Base-by-base conservation (phyloP, 768 basidiomycete genomes). In the Boletus rubroflammeus region DNA sequence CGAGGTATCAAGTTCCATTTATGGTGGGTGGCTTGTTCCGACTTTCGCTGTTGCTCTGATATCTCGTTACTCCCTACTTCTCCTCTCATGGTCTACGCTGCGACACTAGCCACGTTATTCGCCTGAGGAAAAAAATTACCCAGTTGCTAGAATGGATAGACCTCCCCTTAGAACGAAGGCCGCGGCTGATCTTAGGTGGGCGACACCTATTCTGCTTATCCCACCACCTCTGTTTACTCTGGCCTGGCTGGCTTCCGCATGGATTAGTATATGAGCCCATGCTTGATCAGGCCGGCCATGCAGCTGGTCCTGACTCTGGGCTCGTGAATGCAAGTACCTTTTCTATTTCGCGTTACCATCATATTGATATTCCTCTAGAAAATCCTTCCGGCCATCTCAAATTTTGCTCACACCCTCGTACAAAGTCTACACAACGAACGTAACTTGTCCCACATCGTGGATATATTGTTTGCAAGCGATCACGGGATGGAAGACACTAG, bases 401-500 rank as follows among this genome's bases (percentile, higher is more conserved):
- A 61, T 2, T 92, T 93, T 62, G 84, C 90, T 6, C 78, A 77
- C 51, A 74, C 83, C 39, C 56, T 64, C 11, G 55, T 65, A 6
- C 63, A 53, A 45, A 41, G 53, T 35, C 70, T 96, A 3, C 83
- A 88, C 49, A 70, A 73, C 5, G 77, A 80, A 5, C 82, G 92
- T 7, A 90, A 93, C 63, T 76, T 95, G 34, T 83, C 81, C 0
- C 80, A 86, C 46, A 86, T 93, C 8, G 85, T 93, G 13, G 89
- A 95, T 67, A 75, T 95, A 47, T 76, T 95, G 21, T 90, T 94
- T 58, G 91, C 95, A 55, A 88, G 85, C 61, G 88, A 91, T 66
- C 87, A 91, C 59, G 90, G 90, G 10, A 93, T 92, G 88, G 85
- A 86, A 10, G 88, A 90, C 62, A 94, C 90, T 6, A 83, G 82